These are phyloP conservation scores for Chytridiales sp. DNA, from an alignment of 371 early-diverging fungal species.

Conservation along the genomic window DNA sequence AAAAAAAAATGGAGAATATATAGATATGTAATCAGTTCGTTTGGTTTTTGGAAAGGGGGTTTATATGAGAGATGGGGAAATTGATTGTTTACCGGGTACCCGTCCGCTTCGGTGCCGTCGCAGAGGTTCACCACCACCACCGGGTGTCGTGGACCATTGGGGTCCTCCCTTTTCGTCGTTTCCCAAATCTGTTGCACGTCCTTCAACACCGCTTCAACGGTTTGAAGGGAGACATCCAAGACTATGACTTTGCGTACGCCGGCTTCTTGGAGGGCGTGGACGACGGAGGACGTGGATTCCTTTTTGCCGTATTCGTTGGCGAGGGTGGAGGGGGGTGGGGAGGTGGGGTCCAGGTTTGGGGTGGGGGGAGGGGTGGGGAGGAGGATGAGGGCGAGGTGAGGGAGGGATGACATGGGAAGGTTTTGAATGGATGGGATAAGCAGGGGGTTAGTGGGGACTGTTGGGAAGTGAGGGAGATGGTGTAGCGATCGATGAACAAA, in stretches of 20 bases:
- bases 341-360: background rate
- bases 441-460: too few species aligned
- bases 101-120: slow-evolving; percentile 35
- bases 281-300: background rate
- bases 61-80: background rate
- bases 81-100: slow-evolving; percentile 25
- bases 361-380: background rate
- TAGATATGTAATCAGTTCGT: background rate
- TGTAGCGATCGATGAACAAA: too few species aligned
- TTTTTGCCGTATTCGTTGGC: slow-evolving; percentile 10
- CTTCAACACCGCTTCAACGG: background rate
- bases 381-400: too few species aligned
- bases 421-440: too few species aligned
- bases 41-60: background rate
- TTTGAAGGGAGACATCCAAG: background rate
- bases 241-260: background rate
- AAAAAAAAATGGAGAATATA: background rate
- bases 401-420: too few species aligned
- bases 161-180: too few species aligned
- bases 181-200: too few species aligned
- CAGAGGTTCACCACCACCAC: slow-evolving; percentile 29
- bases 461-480: too few species aligned
- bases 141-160: background rate
- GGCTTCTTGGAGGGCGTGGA: slow-evolving; percentile 1
- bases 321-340: slow-evolving; percentile 5